Evolutionary conservation across 75 land plant species (phyloP).

Genomic region (Pseudotsuga menziesii): DNA sequence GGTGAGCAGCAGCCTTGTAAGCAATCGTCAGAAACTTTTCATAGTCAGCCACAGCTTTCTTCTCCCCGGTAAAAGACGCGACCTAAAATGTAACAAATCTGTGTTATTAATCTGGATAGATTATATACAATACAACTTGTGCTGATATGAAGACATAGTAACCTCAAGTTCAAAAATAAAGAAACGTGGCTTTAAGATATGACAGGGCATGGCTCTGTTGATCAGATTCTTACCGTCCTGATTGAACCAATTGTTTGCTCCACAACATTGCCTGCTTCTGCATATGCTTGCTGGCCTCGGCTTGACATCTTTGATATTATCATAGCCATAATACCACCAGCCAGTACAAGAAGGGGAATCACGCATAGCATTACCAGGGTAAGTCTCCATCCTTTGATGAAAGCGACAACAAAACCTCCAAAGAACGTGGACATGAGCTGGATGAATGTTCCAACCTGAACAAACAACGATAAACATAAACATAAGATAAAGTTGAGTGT

Average conservation of each 20-base stretch:
- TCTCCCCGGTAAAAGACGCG: constrained; percentile 89
- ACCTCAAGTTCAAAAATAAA: too few relatives aligned
- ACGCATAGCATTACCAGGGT: constrained; percentile 45
- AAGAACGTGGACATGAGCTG: constrained; percentile 45
- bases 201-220: background rate
- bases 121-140: too few relatives aligned
- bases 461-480: constrained; percentile 9
- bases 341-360: constrained; percentile 40
- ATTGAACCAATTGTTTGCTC: constrained; percentile 62
- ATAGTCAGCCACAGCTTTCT: constrained; percentile 59
- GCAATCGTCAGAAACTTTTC: constrained; percentile 52
- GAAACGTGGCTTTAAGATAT: too few relatives aligned
- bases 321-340: constrained; percentile 40
- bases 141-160: too few relatives aligned
- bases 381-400: constrained; percentile 58
- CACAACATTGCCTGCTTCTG: constrained; percentile 48
- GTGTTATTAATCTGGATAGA: too few relatives aligned
- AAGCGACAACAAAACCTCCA: constrained; percentile 57
- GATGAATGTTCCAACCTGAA: constrained; percentile 65
- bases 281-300: constrained; percentile 56
- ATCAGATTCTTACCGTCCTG: constrained; percentile 45
- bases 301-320: constrained; percentile 36
- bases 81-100: constrained; percentile 35
- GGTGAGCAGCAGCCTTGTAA: constrained; percentile 53
- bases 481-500: background rate